Evolutionary conservation across 2,329 filamentous ascomycete genomes (phyloP), one percentile per base, ranked within the genome.

Genomic region (Fusarium pininemorale): DNA sequence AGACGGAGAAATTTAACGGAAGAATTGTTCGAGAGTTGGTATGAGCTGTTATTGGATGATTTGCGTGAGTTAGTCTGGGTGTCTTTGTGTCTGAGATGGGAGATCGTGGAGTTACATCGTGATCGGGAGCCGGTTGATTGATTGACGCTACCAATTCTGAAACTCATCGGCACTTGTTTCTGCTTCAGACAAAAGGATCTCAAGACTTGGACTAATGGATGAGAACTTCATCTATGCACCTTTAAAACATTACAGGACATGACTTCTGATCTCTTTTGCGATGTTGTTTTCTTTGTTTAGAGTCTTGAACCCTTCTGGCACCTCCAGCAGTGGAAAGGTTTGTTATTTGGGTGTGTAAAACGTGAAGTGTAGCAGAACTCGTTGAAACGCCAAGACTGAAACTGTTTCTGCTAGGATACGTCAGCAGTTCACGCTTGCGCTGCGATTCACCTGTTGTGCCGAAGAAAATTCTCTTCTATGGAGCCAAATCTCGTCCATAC

Each of bases 51-150:
- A 54, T 54, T 54, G 51, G 20, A 15, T 28, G 20, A 2, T 28
- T 38, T 32, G 28, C 15, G 24, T 3, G n/a, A 28, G 24, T 10
- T 28, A 13, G 35, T 28, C 10, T 22, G 20, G n/a, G n/a, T n/a
- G n/a, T n/a, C n/a, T n/a, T n/a, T 1, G 13, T 20, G 30, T 26
- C 2, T 37, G 0, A 53, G 48, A 20, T 37, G 45, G 45, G 63
- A 66, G 56, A 69, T 70, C 42, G 37, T 32, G n/a, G 45, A 59
- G 69, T 72, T 30, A 39, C 55, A 70, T 72, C 35, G 44, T 42
- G 56, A 45, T 63, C 56, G 45, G 45, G n/a, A n/a, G 7, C 20
- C 10, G 48, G 51, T 39, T 53, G 13, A 3, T 37, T 20, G n/a
- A 53, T 37, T 37, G 50, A 37, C 50, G n/a, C 50, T 35, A 44